phyloP scores from a whole-genome alignment of 495 filamentous ascomycete genomes.

The Glutinoglossum americanum region DNA sequence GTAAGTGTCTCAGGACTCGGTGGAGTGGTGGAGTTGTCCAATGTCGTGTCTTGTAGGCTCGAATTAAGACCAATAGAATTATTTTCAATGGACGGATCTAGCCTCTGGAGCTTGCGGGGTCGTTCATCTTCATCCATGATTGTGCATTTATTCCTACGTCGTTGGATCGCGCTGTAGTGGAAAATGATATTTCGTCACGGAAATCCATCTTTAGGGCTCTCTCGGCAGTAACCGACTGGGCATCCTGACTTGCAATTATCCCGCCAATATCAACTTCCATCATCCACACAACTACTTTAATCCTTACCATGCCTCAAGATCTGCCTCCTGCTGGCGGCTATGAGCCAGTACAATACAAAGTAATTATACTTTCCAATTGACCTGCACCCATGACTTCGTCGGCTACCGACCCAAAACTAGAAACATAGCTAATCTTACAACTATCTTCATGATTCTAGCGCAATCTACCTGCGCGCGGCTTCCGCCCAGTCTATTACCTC shows the following conservation, averaged over 20 bases:
- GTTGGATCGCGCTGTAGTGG: neutral
- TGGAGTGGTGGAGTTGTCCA: neutral
- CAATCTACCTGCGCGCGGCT: slow-evolving; percentile 80
- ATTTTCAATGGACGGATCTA: slow-evolving; percentile 8
- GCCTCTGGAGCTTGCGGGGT: slow-evolving; percentile 29
- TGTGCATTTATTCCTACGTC: neutral
- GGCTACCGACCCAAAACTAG: neutral
- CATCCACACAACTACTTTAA: neutral
- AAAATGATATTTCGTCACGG: neutral
- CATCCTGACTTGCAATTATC: neutral
- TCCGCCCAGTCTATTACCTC: slow-evolving; percentile 62
- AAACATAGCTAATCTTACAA: neutral
- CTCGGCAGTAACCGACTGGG: neutral
- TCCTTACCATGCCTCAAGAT: slow-evolving; percentile 29
- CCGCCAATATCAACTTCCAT: neutral
- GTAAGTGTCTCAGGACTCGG: neutral
- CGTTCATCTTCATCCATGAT: slow-evolving; percentile 32
- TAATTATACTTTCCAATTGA: slow-evolving; percentile 18
- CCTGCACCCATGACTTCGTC: neutral
- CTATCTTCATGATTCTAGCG: slow-evolving; percentile 28
- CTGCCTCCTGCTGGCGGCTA: slow-evolving; percentile 91
- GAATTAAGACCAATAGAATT: neutral
- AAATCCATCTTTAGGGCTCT: neutral
- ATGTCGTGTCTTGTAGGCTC: neutral
- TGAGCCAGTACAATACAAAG: slow-evolving; percentile 88